Evolutionary conservation across 1,284 basidiomycete genomes (phyloP), one percentile per base, ranked within the genome.

Genomic region (Ceratobasidium sp.): DNA sequence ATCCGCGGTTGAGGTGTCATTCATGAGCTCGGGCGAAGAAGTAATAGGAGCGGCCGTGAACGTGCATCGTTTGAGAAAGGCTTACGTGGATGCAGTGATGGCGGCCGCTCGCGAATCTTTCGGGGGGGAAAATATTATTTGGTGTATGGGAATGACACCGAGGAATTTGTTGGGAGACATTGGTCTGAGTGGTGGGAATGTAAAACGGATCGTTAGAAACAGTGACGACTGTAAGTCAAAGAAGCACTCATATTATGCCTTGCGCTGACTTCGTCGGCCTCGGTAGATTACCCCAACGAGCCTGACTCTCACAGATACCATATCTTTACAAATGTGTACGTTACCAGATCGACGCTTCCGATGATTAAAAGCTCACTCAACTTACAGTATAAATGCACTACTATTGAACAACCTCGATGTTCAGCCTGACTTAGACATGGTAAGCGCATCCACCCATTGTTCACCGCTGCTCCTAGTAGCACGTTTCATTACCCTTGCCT

Each of bases 81-180:
- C 76, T 1, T 76, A 73, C 56, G 69, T 75, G 7, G 45, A 47
- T n/a, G 76, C 76, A 2, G 69, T 76, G 2, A 75, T 44, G 31
- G 53, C 36, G 11, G 76, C 74, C 2, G 76, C 76, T 9, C 51
- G 45, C 22, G 71, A 75, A 48, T 29, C 47, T 7, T 76, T 76
- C 59, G 76, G 76, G 2, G 62, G 47, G 22, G 67, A 64, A 31
- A 74, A 62, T 14, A 74, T 76, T 4, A 73, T 76, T 47, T 76
- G 64, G 59, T 76, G 74, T 50, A 76, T 76, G 76, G 76, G 63
- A 24, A 76, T 76, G 76, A 73, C 76, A 5, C 76, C 76, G n/a
- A 64, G 74, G 22, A 53, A 75, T 8, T 50, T 76, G 15, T 41
- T 76, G 3, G 76, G 76, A 27, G 60, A 75, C 15, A 47, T 76